Percentiles rank a stretch among this genome's conserved stretches.
These are phyloP conservation scores for Dipodascus albidus DNA, from an alignment of 805 yeast species.

Conservation along the genomic window DNA sequence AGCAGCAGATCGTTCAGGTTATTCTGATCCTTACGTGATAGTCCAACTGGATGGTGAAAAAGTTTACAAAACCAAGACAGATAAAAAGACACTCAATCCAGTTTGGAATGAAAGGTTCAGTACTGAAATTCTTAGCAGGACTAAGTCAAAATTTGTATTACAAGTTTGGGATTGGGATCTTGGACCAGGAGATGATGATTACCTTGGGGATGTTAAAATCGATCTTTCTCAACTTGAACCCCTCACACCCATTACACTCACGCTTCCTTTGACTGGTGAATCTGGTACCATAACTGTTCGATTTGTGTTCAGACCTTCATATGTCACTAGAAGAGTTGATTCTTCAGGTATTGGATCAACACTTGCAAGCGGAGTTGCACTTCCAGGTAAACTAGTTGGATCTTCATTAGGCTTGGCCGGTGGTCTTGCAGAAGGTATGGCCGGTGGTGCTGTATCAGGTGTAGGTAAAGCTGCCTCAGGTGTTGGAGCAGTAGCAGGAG, in stretches of 20 bases:
- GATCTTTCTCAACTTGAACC: conserved; percentile 54
- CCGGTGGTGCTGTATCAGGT: conserved; percentile 22
- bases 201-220: conserved; percentile 53
- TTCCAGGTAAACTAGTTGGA: conserved; percentile 34
- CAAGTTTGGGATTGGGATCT: conserved; percentile 88
- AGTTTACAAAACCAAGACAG: conserved; percentile 63
- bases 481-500: conserved; percentile 11
- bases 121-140: conserved; percentile 48
- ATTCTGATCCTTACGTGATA: conserved; percentile 82
- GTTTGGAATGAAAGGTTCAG: conserved; percentile 66
- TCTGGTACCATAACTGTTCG: conserved; percentile 50
- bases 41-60: conserved; percentile 54
- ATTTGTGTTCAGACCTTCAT: conserved; percentile 59
- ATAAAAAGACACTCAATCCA: conserved; percentile 86
- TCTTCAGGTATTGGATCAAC: conserved; percentile 13
- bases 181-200: conserved; percentile 78
- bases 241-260: conserved; percentile 38
- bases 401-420: conserved; percentile 11
- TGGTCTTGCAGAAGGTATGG: conserved; percentile 29
- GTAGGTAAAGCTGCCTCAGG: conserved; percentile 6
- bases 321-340: conserved; percentile 29
- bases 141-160: conserved; percentile 44
- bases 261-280: conserved; percentile 42
- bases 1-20: conserved; percentile 85
- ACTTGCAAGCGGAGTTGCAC: conserved; percentile 16